These are phyloP conservation scores for Malassezia furfur DNA, from an alignment of 1,284 basidiomycete species.

Conservation along the genomic window DNA sequence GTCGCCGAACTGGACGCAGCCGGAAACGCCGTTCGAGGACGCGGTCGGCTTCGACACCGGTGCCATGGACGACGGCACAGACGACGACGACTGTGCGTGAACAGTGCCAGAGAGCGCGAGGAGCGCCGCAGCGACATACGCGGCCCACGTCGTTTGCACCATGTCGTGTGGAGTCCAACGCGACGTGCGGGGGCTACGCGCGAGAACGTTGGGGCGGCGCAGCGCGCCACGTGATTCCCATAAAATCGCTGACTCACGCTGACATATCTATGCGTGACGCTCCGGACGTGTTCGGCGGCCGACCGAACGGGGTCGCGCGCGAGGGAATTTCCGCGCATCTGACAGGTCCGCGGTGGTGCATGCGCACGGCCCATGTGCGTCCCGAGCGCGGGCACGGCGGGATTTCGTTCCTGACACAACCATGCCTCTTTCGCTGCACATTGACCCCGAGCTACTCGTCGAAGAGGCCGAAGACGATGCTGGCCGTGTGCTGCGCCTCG, in stretches of 20 bases:
- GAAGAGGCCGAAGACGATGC: slow-evolving; percentile 33
- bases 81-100: neutral
- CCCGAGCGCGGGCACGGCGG: neutral
- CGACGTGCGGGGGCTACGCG: neutral
- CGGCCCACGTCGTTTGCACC: neutral
- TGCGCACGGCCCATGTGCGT: neutral
- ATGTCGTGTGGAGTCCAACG: neutral
- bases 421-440: slow-evolving; percentile 41
- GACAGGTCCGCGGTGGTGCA: no score
- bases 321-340: no score
- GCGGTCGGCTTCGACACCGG: slow-evolving; percentile 8
- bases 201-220: neutral
- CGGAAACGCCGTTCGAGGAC: slow-evolving; percentile 9
- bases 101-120: neutral
- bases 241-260: no score
- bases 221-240: neutral
- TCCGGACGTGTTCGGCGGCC: no score
- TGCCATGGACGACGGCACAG: slow-evolving; percentile 4
- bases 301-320: no score
- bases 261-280: no score
- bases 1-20: slow-evolving; percentile 16
- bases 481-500: slow-evolving; percentile 23
- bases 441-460: slow-evolving; percentile 38
- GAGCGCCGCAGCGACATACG: neutral
- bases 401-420: neutral